Evolutionary conservation across 2,329 filamentous ascomycete species (phyloP), one percentile per base, ranked within the genome.

Genomic region (Hypoxylon sp.): DNA sequence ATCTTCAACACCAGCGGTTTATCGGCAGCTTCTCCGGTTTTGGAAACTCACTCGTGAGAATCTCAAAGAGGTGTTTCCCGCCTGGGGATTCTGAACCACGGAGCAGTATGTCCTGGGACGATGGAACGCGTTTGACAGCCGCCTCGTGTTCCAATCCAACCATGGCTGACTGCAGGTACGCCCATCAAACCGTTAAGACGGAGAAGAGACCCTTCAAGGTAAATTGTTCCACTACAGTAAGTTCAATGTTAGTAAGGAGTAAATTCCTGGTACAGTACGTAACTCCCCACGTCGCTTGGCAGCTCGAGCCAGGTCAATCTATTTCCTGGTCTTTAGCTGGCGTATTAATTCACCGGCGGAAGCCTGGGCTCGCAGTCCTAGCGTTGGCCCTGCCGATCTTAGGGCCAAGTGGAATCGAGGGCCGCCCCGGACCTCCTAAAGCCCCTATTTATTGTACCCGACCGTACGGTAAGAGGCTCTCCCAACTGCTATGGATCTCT

Each of bases 121-220:
- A 72, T 67, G 67, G 65, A 67, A 72, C 65, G 45, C 65, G 64
- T 63, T 48, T 63, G 63, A 63, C 61, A 70, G 70, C 65, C 63
- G 70, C 70, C 65, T 72, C 65, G 68, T 70, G 70, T 70, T 65
- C 65, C 63, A 68, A 65, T 50, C 61, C 63, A 65, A 50, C 62
- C 58, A 60, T 64, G 63, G 30, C 34, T 43, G 34, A 49, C 63
- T 65, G 68, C 66, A 69, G 69, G 63, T 70, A 65, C 65, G 60
- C 57, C 68, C 41, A 59, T 63, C 43, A 60, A 60, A 58, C 60
- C 59, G 59, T 60, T 46, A 38, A 60, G 43, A 61, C 68, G 68
- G 68, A 60, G 59, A 53, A 68, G 67, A 70, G 67, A 49, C 67
- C 64, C 53, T 70, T 65, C 67, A 53, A 58, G 65, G 67, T 48